Evolutionary conservation across 352 stramenopile genomes (phyloP).

Genomic region (Phytopythium cucurbitacearum): DNA sequence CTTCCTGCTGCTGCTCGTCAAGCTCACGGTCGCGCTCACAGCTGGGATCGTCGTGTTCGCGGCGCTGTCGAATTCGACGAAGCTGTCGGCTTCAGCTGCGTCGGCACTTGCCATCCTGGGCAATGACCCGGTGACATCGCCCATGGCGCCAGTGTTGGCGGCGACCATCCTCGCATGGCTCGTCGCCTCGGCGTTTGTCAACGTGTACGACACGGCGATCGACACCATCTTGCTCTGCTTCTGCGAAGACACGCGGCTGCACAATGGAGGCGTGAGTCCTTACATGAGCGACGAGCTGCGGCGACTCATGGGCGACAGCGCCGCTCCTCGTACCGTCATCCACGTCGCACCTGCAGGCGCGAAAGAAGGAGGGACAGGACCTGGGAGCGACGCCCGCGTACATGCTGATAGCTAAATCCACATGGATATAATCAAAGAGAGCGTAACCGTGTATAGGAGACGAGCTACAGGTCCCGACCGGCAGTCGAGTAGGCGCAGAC

Average conservation of each 20-base stretch:
- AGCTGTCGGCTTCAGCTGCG: conserved; percentile 10
- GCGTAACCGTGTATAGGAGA: neutral
- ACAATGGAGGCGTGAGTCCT: conserved; percentile 51
- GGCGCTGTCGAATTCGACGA: conserved; percentile 28
- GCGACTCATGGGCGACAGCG: conserved; percentile 44
- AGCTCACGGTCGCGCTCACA: conserved; percentile 76
- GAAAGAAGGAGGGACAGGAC: too few relatives aligned
- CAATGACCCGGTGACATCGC: conserved; percentile 68
- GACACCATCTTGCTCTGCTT: conserved; percentile 96
- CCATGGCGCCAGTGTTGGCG: conserved; percentile 89
- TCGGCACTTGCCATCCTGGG: conserved; percentile 60
- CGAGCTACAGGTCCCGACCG: neutral
- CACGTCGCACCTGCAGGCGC: conserved; percentile 18
- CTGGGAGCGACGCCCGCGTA: neutral
- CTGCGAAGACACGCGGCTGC: conserved; percentile 87
- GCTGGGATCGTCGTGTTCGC: conserved; percentile 43
- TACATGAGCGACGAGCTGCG: conserved; percentile 81
- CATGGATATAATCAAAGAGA: conserved; percentile 20
- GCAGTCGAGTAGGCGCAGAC: conserved; percentile 68
- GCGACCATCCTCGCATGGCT: conserved; percentile 86
- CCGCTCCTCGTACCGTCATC: conserved; percentile 22
- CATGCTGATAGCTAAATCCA: conserved; percentile 42
- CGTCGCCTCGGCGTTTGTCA: conserved; percentile 87
- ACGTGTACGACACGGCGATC: conserved; percentile 94
- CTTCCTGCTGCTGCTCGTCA: conserved; percentile 93